These are phyloP conservation scores for Paspalum notatum DNA, from an alignment of 176 grass and related monocot species.

Conservation along the genomic window DNA sequence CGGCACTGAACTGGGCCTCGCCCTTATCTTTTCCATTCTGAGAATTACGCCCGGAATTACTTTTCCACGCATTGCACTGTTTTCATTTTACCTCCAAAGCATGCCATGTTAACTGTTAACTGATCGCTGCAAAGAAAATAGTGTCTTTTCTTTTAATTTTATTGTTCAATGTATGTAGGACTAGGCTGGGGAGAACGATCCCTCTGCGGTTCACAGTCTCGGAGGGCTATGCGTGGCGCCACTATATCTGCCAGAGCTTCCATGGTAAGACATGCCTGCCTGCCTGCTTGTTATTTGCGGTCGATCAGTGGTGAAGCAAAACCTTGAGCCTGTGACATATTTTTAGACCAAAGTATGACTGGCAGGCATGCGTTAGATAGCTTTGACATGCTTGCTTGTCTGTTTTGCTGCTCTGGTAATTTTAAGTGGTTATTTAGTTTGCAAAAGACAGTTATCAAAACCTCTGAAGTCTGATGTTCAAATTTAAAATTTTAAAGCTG, in stretches of 20 bases:
- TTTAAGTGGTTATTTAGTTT: background rate
- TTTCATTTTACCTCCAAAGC: too few relatives aligned
- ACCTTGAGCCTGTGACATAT: background rate
- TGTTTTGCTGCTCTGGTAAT: background rate
- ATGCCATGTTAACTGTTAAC: too few relatives aligned
- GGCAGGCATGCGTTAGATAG: background rate
- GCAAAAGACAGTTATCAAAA: background rate
- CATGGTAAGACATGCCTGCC: constrained; percentile 11
- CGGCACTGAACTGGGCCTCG: too few relatives aligned
- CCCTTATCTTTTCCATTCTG: too few relatives aligned
- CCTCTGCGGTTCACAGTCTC: background rate
- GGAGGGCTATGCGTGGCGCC: background rate
- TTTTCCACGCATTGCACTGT: too few relatives aligned
- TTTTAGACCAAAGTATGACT: background rate
- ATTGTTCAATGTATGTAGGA: constrained; percentile 34
- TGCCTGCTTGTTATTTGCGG: background rate
- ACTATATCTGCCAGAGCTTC: constrained; percentile 34
- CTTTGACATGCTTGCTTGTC: background rate
- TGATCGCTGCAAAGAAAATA: background rate
- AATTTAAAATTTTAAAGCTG: too few relatives aligned
- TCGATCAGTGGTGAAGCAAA: background rate
- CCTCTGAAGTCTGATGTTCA: too few relatives aligned
- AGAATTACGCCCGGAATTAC: too few relatives aligned
- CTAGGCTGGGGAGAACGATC: background rate
- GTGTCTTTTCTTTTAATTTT: background rate